These are phyloP conservation scores for Microbotryum violaceum DNA, from an alignment of 1,284 basidiomycete species.

Conservation along the genomic window DNA sequence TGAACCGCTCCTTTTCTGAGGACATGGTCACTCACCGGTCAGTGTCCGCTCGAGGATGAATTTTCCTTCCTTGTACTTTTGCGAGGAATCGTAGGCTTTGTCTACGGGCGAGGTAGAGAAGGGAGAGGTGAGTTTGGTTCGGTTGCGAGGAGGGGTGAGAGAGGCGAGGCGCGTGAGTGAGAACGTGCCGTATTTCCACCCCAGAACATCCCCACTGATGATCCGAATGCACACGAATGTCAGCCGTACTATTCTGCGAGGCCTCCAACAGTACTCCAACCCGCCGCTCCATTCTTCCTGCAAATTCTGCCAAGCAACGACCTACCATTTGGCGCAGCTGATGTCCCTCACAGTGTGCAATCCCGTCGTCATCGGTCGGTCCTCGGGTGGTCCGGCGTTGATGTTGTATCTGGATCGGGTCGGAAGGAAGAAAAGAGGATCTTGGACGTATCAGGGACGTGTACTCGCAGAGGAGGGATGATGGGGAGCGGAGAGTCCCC, in stretches of 20 bases:
- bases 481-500: too few species aligned
- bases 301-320: too few species aligned
- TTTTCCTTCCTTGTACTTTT: conserved; percentile 93
- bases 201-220: conserved; percentile 57
- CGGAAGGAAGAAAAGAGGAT: background rate
- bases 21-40: conserved; percentile 10
- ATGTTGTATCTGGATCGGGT: conserved; percentile 67
- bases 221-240: background rate
- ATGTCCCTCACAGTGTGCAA: conserved; percentile 93
- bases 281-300: too few species aligned
- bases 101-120: conserved; percentile 52
- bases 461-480: background rate
- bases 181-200: conserved; percentile 86
- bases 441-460: too few species aligned
- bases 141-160: background rate
- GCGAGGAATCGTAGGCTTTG: conserved; percentile 73
- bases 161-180: conserved; percentile 1
- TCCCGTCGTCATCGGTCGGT: conserved; percentile 93
- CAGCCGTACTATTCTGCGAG: background rate
- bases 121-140: conserved; percentile 1
- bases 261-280: too few species aligned
- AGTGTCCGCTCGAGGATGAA: conserved; percentile 85
- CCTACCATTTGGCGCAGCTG: conserved; percentile 66
- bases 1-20: too few species aligned
- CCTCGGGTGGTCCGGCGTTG: conserved; percentile 74